Base-by-base conservation (phyloP, 2,329 filamentous ascomycete genomes). In the Madurella mycetomatis region DNA sequence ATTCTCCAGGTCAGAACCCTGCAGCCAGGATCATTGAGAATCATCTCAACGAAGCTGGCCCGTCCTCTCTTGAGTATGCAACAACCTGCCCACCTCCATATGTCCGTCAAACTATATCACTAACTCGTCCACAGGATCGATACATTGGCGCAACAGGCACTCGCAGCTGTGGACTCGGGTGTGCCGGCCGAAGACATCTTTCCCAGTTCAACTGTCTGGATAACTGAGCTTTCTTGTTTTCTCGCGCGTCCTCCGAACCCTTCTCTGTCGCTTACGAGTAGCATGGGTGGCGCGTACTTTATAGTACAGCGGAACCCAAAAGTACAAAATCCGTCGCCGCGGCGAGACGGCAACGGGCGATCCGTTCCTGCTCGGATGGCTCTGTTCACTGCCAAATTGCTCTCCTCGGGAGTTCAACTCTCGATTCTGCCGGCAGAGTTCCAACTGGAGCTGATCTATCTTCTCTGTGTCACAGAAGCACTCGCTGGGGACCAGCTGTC, bases 281-380 rank as follows among this genome's bases (percentile, higher is more conserved):
- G 78, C 19, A 74, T 96, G 7, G 84, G 82, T 0, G 90, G 90
- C 3, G 82, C 83, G 1, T 80, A 88, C 5, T 84, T 87, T 60
- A 71, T 96, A 2, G 76, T 87, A 0, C 67, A 72, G 11, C 60
- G 64, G 4, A 51, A 66, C 0, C 51, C 65, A 25, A 60, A 55
- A 44, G 57, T 59, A n/a, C n/a, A 53, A 40, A 16, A 46, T 2
- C 54, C 41, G 1, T 12, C 63, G 7, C 57, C 60, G 54, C 66
- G 73, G 32, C 77, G 86, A 42, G 91, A 96, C 66, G 74, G 79
- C 4, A 80, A 82, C 59, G 88, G 88, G 0, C 82, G 85, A 32
- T 90, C 90, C 1, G 76, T 88, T 51, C 83, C 90, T 1, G 81
- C 89, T 13, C 80, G 92, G 52, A 88, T 95, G 73, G 83, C 86